phyloP scores from a whole-genome alignment of 345 rosid genomes.

The Sisymbrium altissimum region DNA sequence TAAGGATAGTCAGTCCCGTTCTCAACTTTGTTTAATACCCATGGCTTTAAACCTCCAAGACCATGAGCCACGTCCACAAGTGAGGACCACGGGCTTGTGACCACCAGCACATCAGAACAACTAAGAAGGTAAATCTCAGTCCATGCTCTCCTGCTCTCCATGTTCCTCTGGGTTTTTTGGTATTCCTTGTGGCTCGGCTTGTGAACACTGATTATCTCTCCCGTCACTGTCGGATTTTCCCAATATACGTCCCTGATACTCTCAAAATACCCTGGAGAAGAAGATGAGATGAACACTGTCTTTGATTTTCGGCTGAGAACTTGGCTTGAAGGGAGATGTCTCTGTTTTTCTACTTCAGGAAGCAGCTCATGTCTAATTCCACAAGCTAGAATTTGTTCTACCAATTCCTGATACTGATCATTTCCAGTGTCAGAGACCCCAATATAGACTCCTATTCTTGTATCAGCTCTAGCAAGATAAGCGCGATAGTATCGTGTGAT shows the following conservation, averaged over 20 bases:
- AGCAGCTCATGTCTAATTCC: conserved; percentile 29
- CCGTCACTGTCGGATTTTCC: conserved; percentile 26
- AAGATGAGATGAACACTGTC: conserved; percentile 38
- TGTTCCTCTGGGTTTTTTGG: conserved; percentile 17
- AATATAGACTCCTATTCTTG: conserved; percentile 33
- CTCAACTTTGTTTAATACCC: conserved; percentile 32
- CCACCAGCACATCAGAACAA: conserved; percentile 31
- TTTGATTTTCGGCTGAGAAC: conserved; percentile 23
- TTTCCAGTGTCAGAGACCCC: conserved; percentile 10
- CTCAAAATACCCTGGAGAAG: conserved; percentile 20
- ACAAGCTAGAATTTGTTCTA: conserved; percentile 36
- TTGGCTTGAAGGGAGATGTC: conserved; percentile 22
- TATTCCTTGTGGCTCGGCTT: conserved; percentile 31
- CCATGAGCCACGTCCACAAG: conserved; percentile 34
- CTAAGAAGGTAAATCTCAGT: conserved; percentile 40
- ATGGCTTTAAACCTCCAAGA: conserved; percentile 34
- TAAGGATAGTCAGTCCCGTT: conserved; percentile 20
- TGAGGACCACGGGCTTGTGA: conserved; percentile 33
- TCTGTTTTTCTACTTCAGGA: conserved; percentile 25
- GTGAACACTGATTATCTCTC: conserved; percentile 32
- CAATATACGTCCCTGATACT: conserved; percentile 21
- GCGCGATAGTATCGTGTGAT: conserved; percentile 26
- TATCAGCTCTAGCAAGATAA: conserved; percentile 34
- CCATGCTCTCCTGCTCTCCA: conserved; percentile 34
- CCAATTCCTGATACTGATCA: conserved; percentile 8